Evolutionary conservation across 805 yeast genomes (phyloP), one percentile per base, ranked within the genome.

Genomic region (Pichia heedii): DNA sequence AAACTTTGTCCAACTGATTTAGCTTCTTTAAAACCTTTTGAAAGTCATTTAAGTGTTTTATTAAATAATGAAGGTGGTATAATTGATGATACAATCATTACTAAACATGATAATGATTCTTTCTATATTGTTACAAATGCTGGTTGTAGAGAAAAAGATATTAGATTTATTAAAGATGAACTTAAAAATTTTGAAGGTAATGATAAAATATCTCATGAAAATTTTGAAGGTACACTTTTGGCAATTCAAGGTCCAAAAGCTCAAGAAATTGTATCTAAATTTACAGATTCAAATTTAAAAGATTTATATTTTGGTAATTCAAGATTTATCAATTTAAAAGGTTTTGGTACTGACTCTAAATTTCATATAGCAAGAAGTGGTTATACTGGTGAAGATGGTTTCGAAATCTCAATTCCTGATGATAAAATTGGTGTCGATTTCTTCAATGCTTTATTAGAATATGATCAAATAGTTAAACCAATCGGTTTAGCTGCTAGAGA

Each of bases 401-500:
- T 93, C 62, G 98, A 93, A 63, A 75, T 90, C 46, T 80, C 94
- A 9, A 80, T 89, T 47, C 82, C 86, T 22, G 68, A 75, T 44
- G 55, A 61, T 39, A 66, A 70, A 41, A 60, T 70, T 20, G 81
- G 90, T 2, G 60, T 67, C 26, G 76, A 73, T 1, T 77, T 93
- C 52, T 78, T 93, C 36, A 65, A 73, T 46, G 68, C 74, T 7
- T 64, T 87, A 40, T 62, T 85, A 36, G 71, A 66, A 40, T 44
- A 40, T 29, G 77, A 57, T 44, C 68, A 71, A 40, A 60, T 67
- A 12, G 85, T 87, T 39, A 77, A 76, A 60, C 95, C 96, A 33
- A 85, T 88, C 54, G 98, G 98, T 5, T 76, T 93, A 41, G 98
- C 97, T n/a, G 97, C 98, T 2, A 80, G 98, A 63, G 98, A 93